phyloP scores from a whole-genome alignment of 179 eudicot species.

The Silene vulgaris region DNA sequence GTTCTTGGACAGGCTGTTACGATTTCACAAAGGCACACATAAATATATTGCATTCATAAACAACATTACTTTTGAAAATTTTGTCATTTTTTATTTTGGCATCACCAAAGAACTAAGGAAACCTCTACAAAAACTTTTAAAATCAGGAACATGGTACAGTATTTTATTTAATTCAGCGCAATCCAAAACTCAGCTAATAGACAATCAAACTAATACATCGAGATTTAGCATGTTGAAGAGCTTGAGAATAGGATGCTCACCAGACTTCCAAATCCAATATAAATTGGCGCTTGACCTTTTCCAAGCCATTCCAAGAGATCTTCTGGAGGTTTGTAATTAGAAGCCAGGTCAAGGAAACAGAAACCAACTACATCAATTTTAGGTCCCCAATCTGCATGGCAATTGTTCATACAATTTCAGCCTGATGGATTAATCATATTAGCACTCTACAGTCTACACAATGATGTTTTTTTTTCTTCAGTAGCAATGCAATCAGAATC shows the following conservation, averaged over 20 bases:
- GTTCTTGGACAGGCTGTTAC: constrained; percentile 73
- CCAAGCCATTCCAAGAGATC: constrained; percentile 67
- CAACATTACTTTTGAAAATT: background rate
- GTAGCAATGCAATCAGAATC: background rate
- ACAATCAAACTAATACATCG: background rate
- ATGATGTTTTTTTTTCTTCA: background rate
- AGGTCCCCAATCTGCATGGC: constrained; percentile 85
- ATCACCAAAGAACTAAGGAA: background rate
- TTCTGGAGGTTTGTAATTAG: constrained; percentile 71
- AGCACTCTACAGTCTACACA: background rate
- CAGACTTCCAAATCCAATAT: constrained; percentile 90
- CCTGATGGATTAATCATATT: background rate
- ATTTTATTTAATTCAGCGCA: background rate
- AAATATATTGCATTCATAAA: constrained; percentile 13
- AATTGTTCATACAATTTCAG: constrained; percentile 1
- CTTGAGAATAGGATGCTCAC: constrained; percentile 40
- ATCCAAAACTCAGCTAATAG: background rate
- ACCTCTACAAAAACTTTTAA: background rate
- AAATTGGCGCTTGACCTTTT: constrained; percentile 66
- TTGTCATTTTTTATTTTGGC: background rate
- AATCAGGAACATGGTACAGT: background rate
- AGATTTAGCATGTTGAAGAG: background rate
- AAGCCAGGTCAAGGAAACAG: constrained; percentile 87
- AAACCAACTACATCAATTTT: constrained; percentile 89
- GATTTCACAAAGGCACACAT: constrained; percentile 8